Evolutionary conservation across 768 basidiomycete genomes (phyloP), one percentile per base, ranked within the genome.

Genomic region (Leccinum disarticulatum): DNA sequence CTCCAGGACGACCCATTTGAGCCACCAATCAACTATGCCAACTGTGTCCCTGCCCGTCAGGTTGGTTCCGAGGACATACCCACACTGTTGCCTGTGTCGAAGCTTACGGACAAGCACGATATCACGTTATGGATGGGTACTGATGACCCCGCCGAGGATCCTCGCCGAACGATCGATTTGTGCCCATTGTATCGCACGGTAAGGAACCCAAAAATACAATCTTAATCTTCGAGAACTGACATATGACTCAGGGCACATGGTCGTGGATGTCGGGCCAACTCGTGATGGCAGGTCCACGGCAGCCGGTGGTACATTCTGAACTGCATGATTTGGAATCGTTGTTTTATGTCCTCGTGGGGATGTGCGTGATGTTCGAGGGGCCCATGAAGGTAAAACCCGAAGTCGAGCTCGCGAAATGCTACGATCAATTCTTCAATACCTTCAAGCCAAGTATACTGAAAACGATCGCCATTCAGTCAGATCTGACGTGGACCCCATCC

Each of bases 241-340:
- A 5, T 1, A n/a, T 10, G 15, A 46, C n/a, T 17, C 19, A 46
- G 46, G 46, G 46, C 4, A 62, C 47, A 1, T 56, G 58, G 55
- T 54, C 46, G 1, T 62, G 55, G 55, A 62, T 62, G 55, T 38
- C 55, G 1, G 55, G 11, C 1, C 22, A 62, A 4, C 55, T 62
- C 3, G 36, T 54, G 1, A 62, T 62, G 61, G 54, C 51, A 6
- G 52, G 52, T 48, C 27, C 52, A 19, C 52, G 35, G 22, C 61
- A 62, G 52, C 31, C 46, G 1, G 51, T 62, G 19, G 8, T 50
- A 1, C 61, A 62, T 4, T 33, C 49, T 9, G 17, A 14, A 0
- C 27, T 59, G 2, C 54, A 62, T 2, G 31, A 62, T 33, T 33
- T 62, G 1, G 51, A 57, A 4, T 60, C 43, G 0, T 48, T 43